Evolutionary conservation across 257 asterid species (phyloP).

Genomic region (Solanum sparsipilum): DNA sequence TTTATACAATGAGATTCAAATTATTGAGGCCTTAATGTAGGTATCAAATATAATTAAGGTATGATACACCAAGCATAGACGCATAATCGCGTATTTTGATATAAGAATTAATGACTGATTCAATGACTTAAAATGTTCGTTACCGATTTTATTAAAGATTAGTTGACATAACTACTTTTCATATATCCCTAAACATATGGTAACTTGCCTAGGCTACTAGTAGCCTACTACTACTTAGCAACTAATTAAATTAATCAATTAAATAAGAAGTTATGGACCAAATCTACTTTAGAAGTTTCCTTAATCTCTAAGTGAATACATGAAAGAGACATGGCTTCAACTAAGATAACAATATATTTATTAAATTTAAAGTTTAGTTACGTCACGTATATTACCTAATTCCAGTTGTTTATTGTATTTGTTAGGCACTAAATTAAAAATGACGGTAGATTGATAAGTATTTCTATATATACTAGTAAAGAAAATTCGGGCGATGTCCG

Average conservation of each 20-base stretch:
- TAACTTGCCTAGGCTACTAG: not conserved
- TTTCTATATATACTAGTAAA: no score
- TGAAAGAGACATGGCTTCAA: not conserved
- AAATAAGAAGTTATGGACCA: not conserved
- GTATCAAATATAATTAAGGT: not conserved
- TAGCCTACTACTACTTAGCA: not conserved
- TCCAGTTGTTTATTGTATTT: not conserved
- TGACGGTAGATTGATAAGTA: not conserved
- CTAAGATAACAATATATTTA: not conserved
- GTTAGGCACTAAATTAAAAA: not conserved
- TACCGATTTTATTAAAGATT: not conserved
- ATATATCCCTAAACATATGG: not conserved
- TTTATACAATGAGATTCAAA: not conserved
- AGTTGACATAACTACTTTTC: not conserved
- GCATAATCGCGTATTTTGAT: not conserved
- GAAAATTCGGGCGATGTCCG: no score
- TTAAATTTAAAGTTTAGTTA: not conserved
- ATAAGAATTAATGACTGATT: not conserved
- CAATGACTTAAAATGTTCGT: not conserved
- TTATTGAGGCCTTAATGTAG: not conserved
- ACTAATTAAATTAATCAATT: not conserved
- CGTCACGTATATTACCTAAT: not conserved
- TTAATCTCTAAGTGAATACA: not conserved
- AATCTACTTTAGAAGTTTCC: constrained; percentile 3
- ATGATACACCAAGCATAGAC: not conserved